Percentiles rank a stretch among this genome's conserved stretches.
Evolutionary conservation across 202 grass and related monocot species (phyloP).

Genomic region (Dendrocalamus latiflorus): DNA sequence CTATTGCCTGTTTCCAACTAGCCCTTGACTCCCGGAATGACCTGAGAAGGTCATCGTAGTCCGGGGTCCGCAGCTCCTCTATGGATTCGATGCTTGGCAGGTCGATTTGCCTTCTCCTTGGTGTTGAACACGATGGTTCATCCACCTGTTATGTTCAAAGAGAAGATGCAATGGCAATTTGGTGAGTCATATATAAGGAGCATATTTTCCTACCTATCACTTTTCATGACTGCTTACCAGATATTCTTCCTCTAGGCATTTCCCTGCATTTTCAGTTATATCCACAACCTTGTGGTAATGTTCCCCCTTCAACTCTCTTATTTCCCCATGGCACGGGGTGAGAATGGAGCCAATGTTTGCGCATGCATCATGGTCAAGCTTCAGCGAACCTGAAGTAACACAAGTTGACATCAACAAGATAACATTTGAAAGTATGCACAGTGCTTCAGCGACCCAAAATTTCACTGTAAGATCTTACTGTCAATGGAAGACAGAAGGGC

Average conservation of each 20-base stretch:
- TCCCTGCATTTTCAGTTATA: constrained; percentile 65
- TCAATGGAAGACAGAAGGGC: constrained; percentile 71
- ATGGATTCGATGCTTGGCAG: constrained; percentile 62
- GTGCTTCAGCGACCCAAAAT: not conserved
- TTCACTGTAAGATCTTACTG: constrained; percentile 40
- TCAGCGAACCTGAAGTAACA: constrained; percentile 56
- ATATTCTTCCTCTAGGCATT: too few species aligned
- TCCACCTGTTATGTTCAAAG: constrained; percentile 55
- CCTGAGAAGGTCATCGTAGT: constrained; percentile 68
- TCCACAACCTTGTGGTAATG: constrained; percentile 74
- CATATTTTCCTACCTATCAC: not conserved
- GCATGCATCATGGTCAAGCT: constrained; percentile 89
- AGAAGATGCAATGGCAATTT: constrained; percentile 1
- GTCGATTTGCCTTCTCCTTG: constrained; percentile 66
- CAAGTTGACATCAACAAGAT: not conserved
- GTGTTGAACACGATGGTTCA: constrained; percentile 78
- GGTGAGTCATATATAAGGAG: not conserved
- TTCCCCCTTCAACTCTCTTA: constrained; percentile 66
- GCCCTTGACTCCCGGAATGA: constrained; percentile 54
- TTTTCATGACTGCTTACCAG: constrained; percentile 54
- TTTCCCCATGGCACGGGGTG: constrained; percentile 57
- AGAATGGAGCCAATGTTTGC: constrained; percentile 61
- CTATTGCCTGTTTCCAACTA: constrained; percentile 57
- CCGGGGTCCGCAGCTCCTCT: constrained; percentile 71
- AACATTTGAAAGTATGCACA: not conserved